These are phyloP conservation scores for Irpex sp. DNA, from an alignment of 1,284 basidiomycete species.

Conservation along the genomic window DNA sequence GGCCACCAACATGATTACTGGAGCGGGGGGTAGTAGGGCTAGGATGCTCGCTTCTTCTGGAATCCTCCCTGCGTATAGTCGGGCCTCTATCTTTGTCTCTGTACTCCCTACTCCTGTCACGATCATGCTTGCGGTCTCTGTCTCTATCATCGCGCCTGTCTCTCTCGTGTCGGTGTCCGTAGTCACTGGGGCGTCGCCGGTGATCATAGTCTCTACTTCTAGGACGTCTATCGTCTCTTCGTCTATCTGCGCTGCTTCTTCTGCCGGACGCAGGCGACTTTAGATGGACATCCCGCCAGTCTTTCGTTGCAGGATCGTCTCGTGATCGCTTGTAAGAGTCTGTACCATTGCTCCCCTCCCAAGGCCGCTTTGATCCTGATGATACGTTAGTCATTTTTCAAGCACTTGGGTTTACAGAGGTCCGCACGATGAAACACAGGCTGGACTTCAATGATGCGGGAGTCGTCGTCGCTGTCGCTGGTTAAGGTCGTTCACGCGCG, in stretches of 20 bases:
- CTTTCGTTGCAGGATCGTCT: slow-evolving; percentile 49
- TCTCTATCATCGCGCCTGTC: slow-evolving; percentile 30
- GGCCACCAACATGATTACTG: slow-evolving; percentile 1
- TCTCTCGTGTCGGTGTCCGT: slow-evolving; percentile 32
- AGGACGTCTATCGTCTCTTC: slow-evolving; percentile 27
- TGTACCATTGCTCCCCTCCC: slow-evolving; percentile 52
- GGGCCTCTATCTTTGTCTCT: slow-evolving; percentile 18
- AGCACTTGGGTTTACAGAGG: slow-evolving; percentile 65
- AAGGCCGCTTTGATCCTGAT: slow-evolving; percentile 78
- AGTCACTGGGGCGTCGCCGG: slow-evolving; percentile 33
- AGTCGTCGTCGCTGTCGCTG: slow-evolving; percentile 14
- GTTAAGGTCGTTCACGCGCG: background rate
- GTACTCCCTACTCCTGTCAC: slow-evolving; percentile 21
- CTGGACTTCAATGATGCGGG: slow-evolving; percentile 12
- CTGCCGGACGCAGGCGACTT: slow-evolving; percentile 35
- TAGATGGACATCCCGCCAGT: slow-evolving; percentile 77
- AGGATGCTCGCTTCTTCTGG: slow-evolving; percentile 21
- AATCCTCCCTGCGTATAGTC: slow-evolving; percentile 19
- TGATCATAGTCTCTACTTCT: slow-evolving; percentile 32
- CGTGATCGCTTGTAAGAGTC: slow-evolving; percentile 50
- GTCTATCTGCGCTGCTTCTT: slow-evolving; percentile 28
- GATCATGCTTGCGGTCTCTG: slow-evolving; percentile 30
- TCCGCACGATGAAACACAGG: slow-evolving; percentile 68
- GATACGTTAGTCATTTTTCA: slow-evolving; percentile 74
- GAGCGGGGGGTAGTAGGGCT: slow-evolving; percentile 14